Evolutionary conservation across 2,329 filamentous ascomycete species (phyloP).

Genomic region (Didymellaceae sp.): DNA sequence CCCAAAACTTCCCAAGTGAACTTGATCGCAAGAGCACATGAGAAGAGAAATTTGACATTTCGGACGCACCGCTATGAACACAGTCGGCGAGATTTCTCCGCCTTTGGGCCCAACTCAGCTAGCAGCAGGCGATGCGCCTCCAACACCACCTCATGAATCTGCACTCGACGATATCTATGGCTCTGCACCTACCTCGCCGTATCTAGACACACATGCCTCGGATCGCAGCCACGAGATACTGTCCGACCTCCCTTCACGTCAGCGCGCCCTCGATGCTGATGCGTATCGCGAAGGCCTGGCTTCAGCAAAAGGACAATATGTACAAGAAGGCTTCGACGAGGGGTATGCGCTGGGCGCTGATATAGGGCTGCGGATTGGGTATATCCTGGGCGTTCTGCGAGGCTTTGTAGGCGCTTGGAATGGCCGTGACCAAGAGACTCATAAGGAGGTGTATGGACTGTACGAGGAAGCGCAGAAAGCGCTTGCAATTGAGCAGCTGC

Average conservation of each 20-base stretch:
- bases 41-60: no score
- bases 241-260: slow-evolving; percentile 77
- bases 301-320: slow-evolving; percentile 73
- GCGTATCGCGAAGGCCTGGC: slow-evolving; percentile 91
- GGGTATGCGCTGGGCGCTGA: slow-evolving; percentile 85
- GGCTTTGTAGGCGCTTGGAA: slow-evolving; percentile 65
- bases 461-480: slow-evolving; percentile 61
- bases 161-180: slow-evolving; percentile 57
- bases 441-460: slow-evolving; percentile 37
- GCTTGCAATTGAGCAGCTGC: slow-evolving; percentile 67
- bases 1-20: not conserved
- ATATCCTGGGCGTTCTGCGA: slow-evolving; percentile 77
- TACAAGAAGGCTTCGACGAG: slow-evolving; percentile 91
- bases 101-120: slow-evolving; percentile 35
- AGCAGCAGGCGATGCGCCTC: slow-evolving; percentile 38
- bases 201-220: slow-evolving; percentile 16
- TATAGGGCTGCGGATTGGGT: slow-evolving; percentile 76
- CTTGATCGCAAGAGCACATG: not conserved
- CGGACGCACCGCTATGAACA: slow-evolving; percentile 21
- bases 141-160: slow-evolving; percentile 43
- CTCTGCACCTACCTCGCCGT: slow-evolving; percentile 51
- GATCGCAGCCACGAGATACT: slow-evolving; percentile 52
- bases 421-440: slow-evolving; percentile 31
- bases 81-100: slow-evolving; percentile 33
- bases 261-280: slow-evolving; percentile 77